Evolutionary conservation across 2,329 filamentous ascomycete species (phyloP), one percentile per base, ranked within the genome.

Genomic region (Thielaviopsis euricoi): DNA sequence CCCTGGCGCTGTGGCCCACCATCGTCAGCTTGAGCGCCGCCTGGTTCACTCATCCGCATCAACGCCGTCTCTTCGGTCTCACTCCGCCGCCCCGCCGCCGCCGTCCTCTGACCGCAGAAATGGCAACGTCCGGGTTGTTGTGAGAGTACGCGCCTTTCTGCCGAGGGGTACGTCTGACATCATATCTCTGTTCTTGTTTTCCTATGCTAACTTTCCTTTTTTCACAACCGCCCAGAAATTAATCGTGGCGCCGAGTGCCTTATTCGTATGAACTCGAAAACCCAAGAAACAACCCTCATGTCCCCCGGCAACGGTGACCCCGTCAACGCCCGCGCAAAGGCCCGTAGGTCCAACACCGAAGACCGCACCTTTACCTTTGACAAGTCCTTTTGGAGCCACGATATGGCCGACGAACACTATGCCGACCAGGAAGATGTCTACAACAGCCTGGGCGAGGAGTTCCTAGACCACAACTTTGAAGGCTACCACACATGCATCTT

Each of bases 401-500:
- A 91, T 68, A 78, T 78, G 58, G 70, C 75, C 25, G 89, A 95
- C 67, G 74, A 81, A 33, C 88, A 96, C 71, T 98, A 96, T 68
- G 90, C 93, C 3, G 80, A 85, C 61, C 93, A 98, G 69, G 87
- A 89, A 65, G 87, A 96, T 66, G 86, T 98, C 58, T 97, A 98
- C 76, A 88, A 93, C 66, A 86, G 86, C 60, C 79, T 98, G 23
- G 93, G 93, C 58, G 89, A 96, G 69, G 93, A 97, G 67, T 97
- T 98, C 64, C 79, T 98, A 62, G 93, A 98, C 70, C 93, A 98
- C 77, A 98, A 98, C 73, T 98, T 98, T 66, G 90, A 96, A 68
- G 93, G 93, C 62, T 98, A 98, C 73, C 91, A 98, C 71, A 98
- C 93, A 0, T 98, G 93, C 70, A 98, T 98, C 64, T 97, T 98